Conservation (phyloP, 352 stramenopile genomes). For the Phytopythium montanum region DNA sequence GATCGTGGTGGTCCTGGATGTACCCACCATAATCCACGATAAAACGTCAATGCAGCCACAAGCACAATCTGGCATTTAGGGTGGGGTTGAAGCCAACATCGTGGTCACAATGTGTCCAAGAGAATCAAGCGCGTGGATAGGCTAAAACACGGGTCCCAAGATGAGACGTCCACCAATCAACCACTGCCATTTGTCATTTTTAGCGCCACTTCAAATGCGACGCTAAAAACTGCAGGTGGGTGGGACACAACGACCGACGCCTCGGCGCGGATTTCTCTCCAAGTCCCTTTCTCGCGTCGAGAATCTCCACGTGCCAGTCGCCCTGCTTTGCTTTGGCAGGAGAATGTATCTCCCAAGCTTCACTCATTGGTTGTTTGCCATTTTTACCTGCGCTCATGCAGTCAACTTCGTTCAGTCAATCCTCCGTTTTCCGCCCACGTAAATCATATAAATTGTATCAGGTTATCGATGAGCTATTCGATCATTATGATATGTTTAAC, state of each 20-base stretch:
- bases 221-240: not conserved
- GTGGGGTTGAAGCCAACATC: slow-evolving; percentile 1
- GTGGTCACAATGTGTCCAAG: not conserved
- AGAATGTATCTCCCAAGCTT: too few species aligned
- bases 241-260: not conserved
- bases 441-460: too few species aligned
- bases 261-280: not conserved
- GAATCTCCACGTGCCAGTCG: too few species aligned
- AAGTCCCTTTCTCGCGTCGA: not conserved
- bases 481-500: too few species aligned
- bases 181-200: not conserved
- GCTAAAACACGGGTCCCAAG: not conserved
- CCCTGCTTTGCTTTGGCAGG: too few species aligned
- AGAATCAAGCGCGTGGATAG: not conserved
- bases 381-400: too few species aligned
- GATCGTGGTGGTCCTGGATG: not conserved
- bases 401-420: too few species aligned
- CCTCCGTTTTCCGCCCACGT: too few species aligned
- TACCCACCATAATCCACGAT: not conserved
- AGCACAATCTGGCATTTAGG: not conserved
- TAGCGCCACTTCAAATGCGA: not conserved
- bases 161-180: not conserved
- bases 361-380: too few species aligned
- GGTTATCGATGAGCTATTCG: too few species aligned
- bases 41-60: too few species aligned